Evolutionary conservation across 1,139 yeast genomes (phyloP).

Genomic region (Scheffersomyces illinoinensis): DNA sequence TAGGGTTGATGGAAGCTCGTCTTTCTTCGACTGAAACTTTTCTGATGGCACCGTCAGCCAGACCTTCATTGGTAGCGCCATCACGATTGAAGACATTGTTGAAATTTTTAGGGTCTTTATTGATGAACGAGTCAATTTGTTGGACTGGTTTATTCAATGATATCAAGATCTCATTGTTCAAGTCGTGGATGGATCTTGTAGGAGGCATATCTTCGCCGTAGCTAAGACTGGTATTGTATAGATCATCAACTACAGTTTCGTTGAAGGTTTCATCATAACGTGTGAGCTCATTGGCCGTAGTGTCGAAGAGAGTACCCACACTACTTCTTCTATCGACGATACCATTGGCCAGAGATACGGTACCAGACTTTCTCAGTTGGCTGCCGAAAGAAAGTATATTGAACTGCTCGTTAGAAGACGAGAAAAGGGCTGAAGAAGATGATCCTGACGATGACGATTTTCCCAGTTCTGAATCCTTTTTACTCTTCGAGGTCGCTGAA

Average conservation of each 20-base stretch:
- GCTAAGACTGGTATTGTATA: conserved; percentile 18
- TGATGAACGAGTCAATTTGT: conserved; percentile 37
- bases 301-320: conserved; percentile 10
- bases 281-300: conserved; percentile 19
- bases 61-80: conserved; percentile 6
- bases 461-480: conserved; percentile 10
- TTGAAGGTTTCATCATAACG: conserved; percentile 33
- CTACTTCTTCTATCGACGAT: conserved; percentile 12
- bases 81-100: conserved; percentile 45
- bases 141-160: conserved; percentile 35
- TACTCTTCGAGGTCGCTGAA: conserved; percentile 20
- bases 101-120: conserved; percentile 49
- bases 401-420: conserved; percentile 27
- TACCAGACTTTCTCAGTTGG: conserved; percentile 25
- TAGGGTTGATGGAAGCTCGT: conserved; percentile 19
- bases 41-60: conserved; percentile 5
- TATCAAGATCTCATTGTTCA: conserved; percentile 43
- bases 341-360: background rate
- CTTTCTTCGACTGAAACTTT: conserved; percentile 3
- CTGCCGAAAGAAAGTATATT: conserved; percentile 43
- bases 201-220: conserved; percentile 57
- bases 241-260: conserved; percentile 32
- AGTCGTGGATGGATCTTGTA: conserved; percentile 56
- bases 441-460: conserved; percentile 3
- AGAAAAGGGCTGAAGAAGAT: conserved; percentile 8